Evolutionary conservation across 2,329 filamentous ascomycete species (phyloP).

Genomic region (Incumbomyces lentus): DNA sequence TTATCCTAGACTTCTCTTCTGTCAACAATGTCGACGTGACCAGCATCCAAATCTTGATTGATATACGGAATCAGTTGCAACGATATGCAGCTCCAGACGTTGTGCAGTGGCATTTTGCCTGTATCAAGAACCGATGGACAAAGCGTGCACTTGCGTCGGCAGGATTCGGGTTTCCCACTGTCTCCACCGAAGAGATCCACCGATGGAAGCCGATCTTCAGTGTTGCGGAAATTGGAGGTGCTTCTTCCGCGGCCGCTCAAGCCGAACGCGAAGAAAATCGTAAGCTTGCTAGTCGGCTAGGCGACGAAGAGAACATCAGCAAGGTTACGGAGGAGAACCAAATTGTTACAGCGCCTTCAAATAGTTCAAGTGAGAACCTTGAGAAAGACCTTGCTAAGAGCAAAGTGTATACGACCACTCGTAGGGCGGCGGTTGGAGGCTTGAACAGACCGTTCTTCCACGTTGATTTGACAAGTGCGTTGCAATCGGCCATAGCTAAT

Average conservation of each 20-base stretch:
- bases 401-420: slow-evolving; percentile 34
- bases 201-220: slow-evolving; percentile 94
- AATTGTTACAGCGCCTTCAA: slow-evolving; percentile 14
- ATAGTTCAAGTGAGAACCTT: slow-evolving; percentile 27
- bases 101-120: slow-evolving; percentile 95
- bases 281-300: slow-evolving; percentile 19
- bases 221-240: slow-evolving; percentile 73
- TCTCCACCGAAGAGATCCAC: slow-evolving; percentile 41
- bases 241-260: slow-evolving; percentile 55
- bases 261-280: slow-evolving; percentile 57
- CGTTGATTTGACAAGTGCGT: slow-evolving; percentile 75
- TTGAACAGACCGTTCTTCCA: slow-evolving; percentile 88
- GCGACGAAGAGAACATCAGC: neutral
- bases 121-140: slow-evolving; percentile 87
- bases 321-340: slow-evolving; percentile 25
- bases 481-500: slow-evolving; percentile 79
- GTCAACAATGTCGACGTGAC: slow-evolving; percentile 94
- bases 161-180: slow-evolving; percentile 75
- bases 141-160: slow-evolving; percentile 79
- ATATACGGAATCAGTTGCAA: slow-evolving; percentile 89
- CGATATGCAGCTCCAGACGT: slow-evolving; percentile 66
- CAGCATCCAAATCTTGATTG: slow-evolving; percentile 82
- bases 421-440: slow-evolving; percentile 63
- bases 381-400: slow-evolving; percentile 39
- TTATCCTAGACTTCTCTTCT: slow-evolving; percentile 86